Percentiles rank a stretch among this genome's conserved stretches.
Evolutionary conservation across 495 filamentous ascomycete genomes (phyloP).

Genomic region (Annulohypoxylon maeteangense): DNA sequence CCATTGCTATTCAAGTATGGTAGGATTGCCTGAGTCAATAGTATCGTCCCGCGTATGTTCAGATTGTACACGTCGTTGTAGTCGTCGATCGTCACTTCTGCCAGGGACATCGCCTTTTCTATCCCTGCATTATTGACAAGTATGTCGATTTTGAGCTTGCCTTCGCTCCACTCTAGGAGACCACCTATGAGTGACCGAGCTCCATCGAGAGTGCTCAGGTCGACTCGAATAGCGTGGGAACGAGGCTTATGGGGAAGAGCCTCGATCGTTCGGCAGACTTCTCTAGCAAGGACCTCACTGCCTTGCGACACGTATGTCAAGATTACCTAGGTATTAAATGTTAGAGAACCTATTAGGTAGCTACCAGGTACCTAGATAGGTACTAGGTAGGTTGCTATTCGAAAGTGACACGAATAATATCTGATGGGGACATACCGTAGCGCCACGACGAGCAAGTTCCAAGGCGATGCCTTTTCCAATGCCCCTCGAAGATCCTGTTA

Average conservation of each 20-base stretch:
- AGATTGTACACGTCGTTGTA: slow-evolving; percentile 65
- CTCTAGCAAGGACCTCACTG: slow-evolving; percentile 49
- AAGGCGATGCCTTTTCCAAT: slow-evolving; percentile 78
- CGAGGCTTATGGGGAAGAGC: slow-evolving; percentile 39
- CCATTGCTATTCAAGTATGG: slow-evolving; percentile 58
- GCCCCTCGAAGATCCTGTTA: slow-evolving; percentile 76
- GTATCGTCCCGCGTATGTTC: slow-evolving; percentile 73
- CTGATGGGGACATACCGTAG: slow-evolving; percentile 58
- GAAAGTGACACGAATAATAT: not conserved
- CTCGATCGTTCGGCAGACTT: slow-evolving; percentile 49
- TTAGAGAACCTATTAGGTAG: no score
- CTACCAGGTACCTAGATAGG: no score
- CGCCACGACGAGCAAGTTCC: slow-evolving; percentile 76
- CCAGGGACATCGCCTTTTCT: slow-evolving; percentile 61
- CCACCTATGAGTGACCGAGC: slow-evolving; percentile 16
- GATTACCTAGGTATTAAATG: no score
- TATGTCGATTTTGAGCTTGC: slow-evolving; percentile 67
- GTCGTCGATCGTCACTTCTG: slow-evolving; percentile 64
- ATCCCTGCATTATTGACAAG: slow-evolving; percentile 69
- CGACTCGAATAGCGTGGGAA: slow-evolving; percentile 15
- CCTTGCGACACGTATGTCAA: slow-evolving; percentile 55
- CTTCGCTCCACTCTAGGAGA: slow-evolving; percentile 22
- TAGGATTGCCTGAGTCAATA: slow-evolving; percentile 67
- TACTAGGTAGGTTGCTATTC: no score
- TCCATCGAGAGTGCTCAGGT: slow-evolving; percentile 30